phyloP scores from a whole-genome alignment of 371 early-diverging fungal species.

The Rhizopus sp. region DNA sequence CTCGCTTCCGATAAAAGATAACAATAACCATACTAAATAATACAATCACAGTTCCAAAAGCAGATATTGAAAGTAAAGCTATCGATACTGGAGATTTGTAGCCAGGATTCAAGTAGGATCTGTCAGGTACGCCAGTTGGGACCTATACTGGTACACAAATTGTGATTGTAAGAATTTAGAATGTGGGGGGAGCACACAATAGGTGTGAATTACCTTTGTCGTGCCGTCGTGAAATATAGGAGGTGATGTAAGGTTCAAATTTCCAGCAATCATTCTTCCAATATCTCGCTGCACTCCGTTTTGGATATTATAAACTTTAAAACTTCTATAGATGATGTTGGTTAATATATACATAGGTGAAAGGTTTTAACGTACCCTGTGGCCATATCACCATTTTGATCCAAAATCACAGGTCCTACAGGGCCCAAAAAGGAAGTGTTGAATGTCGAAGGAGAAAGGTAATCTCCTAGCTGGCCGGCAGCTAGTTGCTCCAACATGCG shows the following conservation, averaged over 20 bases:
- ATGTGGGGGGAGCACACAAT: background rate
- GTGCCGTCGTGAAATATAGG: constrained; percentile 57
- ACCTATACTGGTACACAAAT: constrained; percentile 20
- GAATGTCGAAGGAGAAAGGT: constrained; percentile 35
- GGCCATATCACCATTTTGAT: constrained; percentile 55
- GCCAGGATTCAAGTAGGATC: constrained; percentile 35
- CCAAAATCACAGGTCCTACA: constrained; percentile 58
- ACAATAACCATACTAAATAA: constrained; percentile 41
- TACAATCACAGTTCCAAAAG: constrained; percentile 42
- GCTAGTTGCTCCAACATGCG: constrained; percentile 25
- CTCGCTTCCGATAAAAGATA: constrained; percentile 40
- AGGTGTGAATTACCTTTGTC: constrained; percentile 24
- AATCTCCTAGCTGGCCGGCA: constrained; percentile 32
- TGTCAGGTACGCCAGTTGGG: constrained; percentile 37
- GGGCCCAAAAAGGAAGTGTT: constrained; percentile 59
- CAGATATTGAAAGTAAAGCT: constrained; percentile 41
- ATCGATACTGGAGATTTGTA: constrained; percentile 46
- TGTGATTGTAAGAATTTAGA: no score
- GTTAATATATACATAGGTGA: background rate
- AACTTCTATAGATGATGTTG: constrained; percentile 46
- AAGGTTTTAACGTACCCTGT: constrained; percentile 29
- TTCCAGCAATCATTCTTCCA: constrained; percentile 50
- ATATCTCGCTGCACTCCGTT: constrained; percentile 46
- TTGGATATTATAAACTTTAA: constrained; percentile 53
- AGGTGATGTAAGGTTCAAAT: constrained; percentile 46